Evolutionary conservation across 2,329 filamentous ascomycete species (phyloP), one percentile per base, ranked within the genome.

Genomic region (Alternaria gaisen): DNA sequence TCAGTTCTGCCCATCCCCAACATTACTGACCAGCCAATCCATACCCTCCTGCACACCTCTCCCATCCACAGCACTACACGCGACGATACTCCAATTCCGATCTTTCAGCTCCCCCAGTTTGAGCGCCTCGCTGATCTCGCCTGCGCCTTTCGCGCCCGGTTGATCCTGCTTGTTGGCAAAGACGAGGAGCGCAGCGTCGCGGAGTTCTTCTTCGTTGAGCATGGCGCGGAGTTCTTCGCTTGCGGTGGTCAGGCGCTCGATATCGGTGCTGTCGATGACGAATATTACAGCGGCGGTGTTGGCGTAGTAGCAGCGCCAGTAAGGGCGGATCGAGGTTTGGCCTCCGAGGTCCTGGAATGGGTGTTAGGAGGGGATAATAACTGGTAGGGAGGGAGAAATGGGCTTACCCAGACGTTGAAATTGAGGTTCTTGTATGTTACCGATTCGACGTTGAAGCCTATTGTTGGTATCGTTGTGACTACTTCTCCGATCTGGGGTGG

Each of bases 131-230:
- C 92, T 97, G 66, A 99, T 99, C 79, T 98, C 95, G 18, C 93
- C 95, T 1, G 95, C 95, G 2, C 94, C 95, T 82, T 97, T 97
- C 50, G 95, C 94, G 18, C 95, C 95, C 2, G 94, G 94, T 80
- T 98, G 93, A 82, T 99, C 95, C 80, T 99, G 95, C 84, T 99
- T 99, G 83, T 99, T 99, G 74, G 95, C 95, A 80, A 98, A 99
- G 11, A 99, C 95, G 56, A 99, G 83, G 56, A 99, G 83, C 22
- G 93, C 90, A 12, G 95, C 94, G 75, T 98, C 95, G 77, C 93
- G 91, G 56, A 99, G 86, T 81, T 99, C 94, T 68, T 98, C 95
- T 81, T 99, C 95, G 76, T 96, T 96, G 65, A 99, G 82, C 95
- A 99, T 99, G 16, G 94, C 92, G 58, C 90, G 87, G 57, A 99